Evolutionary conservation across 495 filamentous ascomycete genomes (phyloP).

Genomic region (Podospora didyma): DNA sequence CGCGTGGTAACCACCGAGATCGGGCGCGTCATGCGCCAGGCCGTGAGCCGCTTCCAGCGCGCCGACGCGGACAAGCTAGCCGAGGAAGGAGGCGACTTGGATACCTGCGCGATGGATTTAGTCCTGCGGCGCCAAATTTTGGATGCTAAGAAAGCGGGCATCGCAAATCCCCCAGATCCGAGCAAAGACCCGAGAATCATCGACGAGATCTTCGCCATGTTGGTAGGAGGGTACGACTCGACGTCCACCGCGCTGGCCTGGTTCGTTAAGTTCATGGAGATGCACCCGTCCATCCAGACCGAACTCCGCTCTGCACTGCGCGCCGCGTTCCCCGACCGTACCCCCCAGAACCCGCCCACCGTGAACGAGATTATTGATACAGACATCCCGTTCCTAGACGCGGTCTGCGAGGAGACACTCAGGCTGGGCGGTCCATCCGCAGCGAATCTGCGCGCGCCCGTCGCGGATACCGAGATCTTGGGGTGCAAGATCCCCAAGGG

Average conservation of each 20-base stretch:
- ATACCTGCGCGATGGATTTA: constrained; percentile 35
- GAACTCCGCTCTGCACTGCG: constrained; percentile 23
- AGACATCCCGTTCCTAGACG: constrained; percentile 38
- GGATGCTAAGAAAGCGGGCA: constrained; percentile 22
- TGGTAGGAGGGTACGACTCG: constrained; percentile 24
- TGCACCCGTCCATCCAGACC: constrained; percentile 21
- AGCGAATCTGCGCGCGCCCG: constrained; percentile 21
- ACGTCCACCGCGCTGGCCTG: constrained; percentile 28
- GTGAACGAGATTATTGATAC: constrained; percentile 25
- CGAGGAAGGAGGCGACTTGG: constrained; percentile 19
- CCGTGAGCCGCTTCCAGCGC: constrained; percentile 19
- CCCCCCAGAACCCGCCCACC: constrained; percentile 10
- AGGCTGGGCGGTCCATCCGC: constrained; percentile 22
- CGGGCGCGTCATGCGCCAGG: constrained; percentile 15
- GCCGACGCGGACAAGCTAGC: constrained; percentile 8
- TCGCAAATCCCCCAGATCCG: constrained; percentile 19
- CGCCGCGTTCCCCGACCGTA: constrained; percentile 13
- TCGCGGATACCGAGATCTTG: constrained; percentile 29
- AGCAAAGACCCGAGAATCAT: constrained; percentile 23
- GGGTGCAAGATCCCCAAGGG: constrained; percentile 35
- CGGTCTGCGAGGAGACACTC: constrained; percentile 29
- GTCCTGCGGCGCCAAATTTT: constrained; percentile 29
- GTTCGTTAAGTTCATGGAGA: constrained; percentile 32
- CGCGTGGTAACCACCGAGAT: constrained; percentile 17
- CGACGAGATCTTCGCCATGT: constrained; percentile 25